These are phyloP conservation scores for Bruguiera parviflora DNA, from an alignment of 345 rosid species.

Conservation along the genomic window DNA sequence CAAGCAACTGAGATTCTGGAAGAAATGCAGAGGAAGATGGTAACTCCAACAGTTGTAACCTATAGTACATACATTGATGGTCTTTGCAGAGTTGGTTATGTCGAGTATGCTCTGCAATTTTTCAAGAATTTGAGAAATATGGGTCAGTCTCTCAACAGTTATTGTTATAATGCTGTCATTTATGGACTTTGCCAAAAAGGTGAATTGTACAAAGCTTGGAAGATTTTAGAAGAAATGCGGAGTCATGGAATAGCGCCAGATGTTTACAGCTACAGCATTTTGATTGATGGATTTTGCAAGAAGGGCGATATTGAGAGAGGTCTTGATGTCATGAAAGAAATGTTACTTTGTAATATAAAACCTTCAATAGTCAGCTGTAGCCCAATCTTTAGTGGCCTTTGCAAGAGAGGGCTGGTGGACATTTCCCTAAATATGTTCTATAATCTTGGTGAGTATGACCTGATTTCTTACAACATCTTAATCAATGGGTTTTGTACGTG, in stretches of 20 bases:
- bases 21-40: constrained; percentile 42
- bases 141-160: constrained; percentile 32
- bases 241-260: constrained; percentile 32
- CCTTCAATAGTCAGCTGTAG: constrained; percentile 43
- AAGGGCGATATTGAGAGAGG: constrained; percentile 36
- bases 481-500: constrained; percentile 32
- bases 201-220: constrained; percentile 31
- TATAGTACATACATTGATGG: constrained; percentile 39
- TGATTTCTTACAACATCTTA: constrained; percentile 33
- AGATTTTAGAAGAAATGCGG: constrained; percentile 49
- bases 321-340: constrained; percentile 39
- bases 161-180: constrained; percentile 54
- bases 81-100: constrained; percentile 42
- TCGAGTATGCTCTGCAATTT: constrained; percentile 18
- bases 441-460: constrained; percentile 33
- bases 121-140: constrained; percentile 22
- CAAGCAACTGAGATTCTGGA: constrained; percentile 33
- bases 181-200: constrained; percentile 48
- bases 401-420: constrained; percentile 34
- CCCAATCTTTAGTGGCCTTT: constrained; percentile 32
- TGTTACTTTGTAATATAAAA: constrained; percentile 26
- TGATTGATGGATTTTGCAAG: constrained; percentile 50
- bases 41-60: constrained; percentile 37
- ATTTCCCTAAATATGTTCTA: constrained; percentile 22
- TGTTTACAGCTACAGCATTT: constrained; percentile 47